Base-by-base conservation (phyloP, 148 eudicot species). In the Diospyros kaki region DNA sequence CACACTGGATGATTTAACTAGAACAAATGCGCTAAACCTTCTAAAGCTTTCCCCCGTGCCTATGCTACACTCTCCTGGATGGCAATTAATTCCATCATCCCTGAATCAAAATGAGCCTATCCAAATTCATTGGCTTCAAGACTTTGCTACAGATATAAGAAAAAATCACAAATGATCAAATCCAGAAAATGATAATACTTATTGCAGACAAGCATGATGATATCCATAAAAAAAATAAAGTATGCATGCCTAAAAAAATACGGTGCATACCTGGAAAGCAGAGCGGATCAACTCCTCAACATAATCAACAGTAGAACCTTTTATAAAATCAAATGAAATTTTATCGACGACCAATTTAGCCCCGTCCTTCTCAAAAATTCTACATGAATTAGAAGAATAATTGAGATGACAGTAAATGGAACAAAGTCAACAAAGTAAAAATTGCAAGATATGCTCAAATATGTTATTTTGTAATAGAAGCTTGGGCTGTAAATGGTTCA, bases 281-380 rank as follows among this genome's bases (percentile, higher is more conserved):
- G 99, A 91, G 39, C 99, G 97, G 62, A 93, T 95, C 69, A 95
- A 91, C 88, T 95, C 99, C 87, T 93, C 94, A 38, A 86, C 99
- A 85, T 93, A 93, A 91, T 95, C 99, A 83, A 95, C 84, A 48
- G 90, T 90, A 12, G 99, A 87, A 66, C 99, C 99, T 77, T 93
- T 95, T 58, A 95, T 98, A 79, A 95, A 95, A 79, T 85, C 99
- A 28, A 84, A 85, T 3, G 99, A 95, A 74, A 95, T 87, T 18
- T 83, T 87, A 81, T 95, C 99, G 48, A 95, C 91, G 75, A 88
- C 97, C 85, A 95, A 77, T 76, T 91, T 93, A 56, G 88, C 93
- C 61, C 99, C 99, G 76, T 93, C 90, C 81, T 77, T 94, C 78
- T 93, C 97, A 44, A 95, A 92, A 78, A 95, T 73, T 78, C 99